These are phyloP conservation scores for Ordospora colligata DNA, from an alignment of 371 early-diverging fungal species.

Conservation along the genomic window DNA sequence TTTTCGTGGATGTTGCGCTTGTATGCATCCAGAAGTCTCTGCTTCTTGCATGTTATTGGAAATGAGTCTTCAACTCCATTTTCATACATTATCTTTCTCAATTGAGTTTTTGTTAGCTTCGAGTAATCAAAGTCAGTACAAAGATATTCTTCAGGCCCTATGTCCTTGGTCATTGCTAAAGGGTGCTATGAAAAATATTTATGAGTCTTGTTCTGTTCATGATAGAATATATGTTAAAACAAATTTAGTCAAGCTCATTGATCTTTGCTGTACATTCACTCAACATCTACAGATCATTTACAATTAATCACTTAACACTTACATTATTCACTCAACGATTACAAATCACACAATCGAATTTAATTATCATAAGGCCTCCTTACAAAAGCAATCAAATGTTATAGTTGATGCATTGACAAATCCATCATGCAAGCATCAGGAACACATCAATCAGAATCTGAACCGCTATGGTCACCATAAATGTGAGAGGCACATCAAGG, in stretches of 20 bases:
- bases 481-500: conserved; percentile 25
- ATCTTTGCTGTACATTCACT: too few relatives aligned
- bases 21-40: conserved; percentile 32
- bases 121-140: conserved; percentile 47
- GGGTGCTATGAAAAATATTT: not conserved
- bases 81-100: conserved; percentile 52
- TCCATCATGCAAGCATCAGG: conserved; percentile 17
- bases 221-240: too few relatives aligned
- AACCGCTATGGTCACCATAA: conserved; percentile 23
- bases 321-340: too few relatives aligned
- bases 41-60: conserved; percentile 32
- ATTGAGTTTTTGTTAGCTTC: conserved; percentile 49
- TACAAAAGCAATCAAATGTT: not conserved
- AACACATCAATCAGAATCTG: conserved; percentile 47
- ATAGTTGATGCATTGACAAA: too few relatives aligned
- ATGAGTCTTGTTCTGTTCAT: not conserved
- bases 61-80: conserved; percentile 41
- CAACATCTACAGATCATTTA: too few relatives aligned
- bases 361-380: not conserved
- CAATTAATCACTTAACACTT: too few relatives aligned
- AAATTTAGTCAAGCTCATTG: too few relatives aligned
- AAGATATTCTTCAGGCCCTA: conserved; percentile 33
- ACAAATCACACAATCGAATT: conserved; percentile 11
- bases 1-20: conserved; percentile 42
- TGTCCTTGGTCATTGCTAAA: conserved; percentile 5